Percentiles rank a stretch among this genome's conserved stretches.
Conservation (phyloP, 2,329 filamentous ascomycete genomes). For the Sarocladiaceae sp. region DNA sequence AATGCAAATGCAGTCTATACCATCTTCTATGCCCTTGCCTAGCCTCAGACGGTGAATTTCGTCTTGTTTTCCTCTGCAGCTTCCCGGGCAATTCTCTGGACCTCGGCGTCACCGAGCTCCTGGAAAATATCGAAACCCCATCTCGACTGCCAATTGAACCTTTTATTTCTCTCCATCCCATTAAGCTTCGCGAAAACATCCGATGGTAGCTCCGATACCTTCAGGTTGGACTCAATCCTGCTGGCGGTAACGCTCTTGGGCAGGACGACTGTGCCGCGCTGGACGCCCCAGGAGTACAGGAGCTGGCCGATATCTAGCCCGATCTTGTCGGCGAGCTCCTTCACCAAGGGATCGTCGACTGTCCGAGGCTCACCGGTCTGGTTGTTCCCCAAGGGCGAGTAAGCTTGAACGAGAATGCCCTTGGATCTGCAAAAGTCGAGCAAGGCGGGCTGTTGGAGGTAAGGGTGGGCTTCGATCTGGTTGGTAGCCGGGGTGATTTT, state of each 20-base stretch:
- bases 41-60: constrained; percentile 20
- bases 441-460: constrained; percentile 55
- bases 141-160: constrained; percentile 34
- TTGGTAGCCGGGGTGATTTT: constrained; percentile 54
- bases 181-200: constrained; percentile 30
- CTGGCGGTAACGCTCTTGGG: constrained; percentile 61
- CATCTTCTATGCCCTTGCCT: not conserved
- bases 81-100: constrained; percentile 26
- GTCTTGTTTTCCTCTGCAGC: constrained; percentile 27
- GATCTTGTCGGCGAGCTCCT: constrained; percentile 38
- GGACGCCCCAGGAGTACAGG: constrained; percentile 51
- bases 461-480: constrained; percentile 65
- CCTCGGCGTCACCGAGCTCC: constrained; percentile 30
- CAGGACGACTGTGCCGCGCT: constrained; percentile 57
- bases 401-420: constrained; percentile 55
- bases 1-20: no score
- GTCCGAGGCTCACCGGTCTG: constrained; percentile 34
- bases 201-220: constrained; percentile 29
- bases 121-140: constrained; percentile 41
- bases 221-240: constrained; percentile 59
- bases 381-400: constrained; percentile 59
- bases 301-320: constrained; percentile 34
- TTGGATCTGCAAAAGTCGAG: constrained; percentile 50
- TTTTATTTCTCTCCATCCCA: constrained; percentile 32
- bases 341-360: constrained; percentile 41